Evolutionary conservation across 805 yeast species (phyloP), one percentile per base, ranked within the genome.

Genomic region (Komagataella phaffii): DNA sequence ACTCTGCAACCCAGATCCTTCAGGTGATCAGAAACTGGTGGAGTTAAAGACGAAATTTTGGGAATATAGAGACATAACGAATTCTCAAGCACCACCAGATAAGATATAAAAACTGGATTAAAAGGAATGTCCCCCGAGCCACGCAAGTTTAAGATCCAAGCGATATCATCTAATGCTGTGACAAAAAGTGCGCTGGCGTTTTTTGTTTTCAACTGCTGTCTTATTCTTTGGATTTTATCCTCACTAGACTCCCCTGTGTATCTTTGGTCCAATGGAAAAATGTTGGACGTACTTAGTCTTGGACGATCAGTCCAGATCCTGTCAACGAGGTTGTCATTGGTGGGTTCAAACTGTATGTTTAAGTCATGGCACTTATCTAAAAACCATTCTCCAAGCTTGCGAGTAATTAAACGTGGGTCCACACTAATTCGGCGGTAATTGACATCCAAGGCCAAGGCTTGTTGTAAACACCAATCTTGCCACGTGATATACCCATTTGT

Each of bases 61-160:
- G 14, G 6, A 6, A 81, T 68, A 61, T 83, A 88, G 14, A 88
- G 66, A 3, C 62, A 59, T 2, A 81, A 76, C 2, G 60, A 57
- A 2, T 68, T 56, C 18, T 53, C 44, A 7, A 67, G 58, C 17
- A 55, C 50, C 3, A 72, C 59, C 3, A 76, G 70, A 58, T 78
- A 83, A 7, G 89, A 72, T 64, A 79, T 85, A 64, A 88, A 88
- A 3, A 86, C 88, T 2, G 96, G 96, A 58, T 82, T 80, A 61
- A 76, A 88, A 10, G 81, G 83, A 53, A 88, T 81, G 64, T 89
- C 96, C 17, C 75, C 54, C 48, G 66, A 77, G 4, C 90, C 87
- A 53, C 96, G 76, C 53, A 88, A 67, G 61, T 88, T 88, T 60
- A 86, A 74, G 49, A 86, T 66, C 95, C 95, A 88, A n/a, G 93